Conservation (phyloP, 164 flowering plant species). For the Pachysandra terminalis region DNA sequence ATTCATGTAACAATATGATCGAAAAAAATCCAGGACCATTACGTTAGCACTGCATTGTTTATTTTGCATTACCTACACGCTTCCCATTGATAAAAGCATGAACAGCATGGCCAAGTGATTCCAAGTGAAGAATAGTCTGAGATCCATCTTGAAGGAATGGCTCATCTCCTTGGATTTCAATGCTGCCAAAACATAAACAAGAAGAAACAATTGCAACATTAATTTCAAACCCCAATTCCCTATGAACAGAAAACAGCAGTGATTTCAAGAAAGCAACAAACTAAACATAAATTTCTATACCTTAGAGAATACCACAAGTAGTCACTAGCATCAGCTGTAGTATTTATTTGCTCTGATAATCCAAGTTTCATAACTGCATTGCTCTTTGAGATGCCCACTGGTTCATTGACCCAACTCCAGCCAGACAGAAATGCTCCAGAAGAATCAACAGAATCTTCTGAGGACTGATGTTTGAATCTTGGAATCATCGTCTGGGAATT, state of each 20-base stretch:
- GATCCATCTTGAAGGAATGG: slow-evolving; percentile 68
- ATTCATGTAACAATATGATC: neutral
- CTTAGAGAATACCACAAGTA: slow-evolving; percentile 96
- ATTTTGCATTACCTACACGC: slow-evolving; percentile 57
- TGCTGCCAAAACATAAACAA: slow-evolving; percentile 40
- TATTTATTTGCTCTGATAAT: slow-evolving; percentile 84
- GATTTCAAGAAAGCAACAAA: slow-evolving; percentile 1
- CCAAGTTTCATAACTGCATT: slow-evolving; percentile 54
- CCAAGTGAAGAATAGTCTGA: slow-evolving; percentile 64
- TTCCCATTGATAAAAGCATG: slow-evolving; percentile 78
- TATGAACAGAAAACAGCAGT: neutral
- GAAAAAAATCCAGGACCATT: neutral
- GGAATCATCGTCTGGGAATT: slow-evolving; percentile 48
- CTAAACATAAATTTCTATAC: slow-evolving; percentile 26
- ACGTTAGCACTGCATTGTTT: neutral
- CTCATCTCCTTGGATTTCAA: slow-evolving; percentile 41
- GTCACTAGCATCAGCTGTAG: slow-evolving; percentile 94
- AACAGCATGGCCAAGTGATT: slow-evolving; percentile 89
- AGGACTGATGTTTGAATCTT: slow-evolving; percentile 36
- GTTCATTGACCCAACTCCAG: slow-evolving; percentile 89
- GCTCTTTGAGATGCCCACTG: slow-evolving; percentile 76
- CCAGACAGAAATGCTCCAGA: slow-evolving; percentile 37
- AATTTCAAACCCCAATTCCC: neutral
- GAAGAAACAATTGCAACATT: neutral
- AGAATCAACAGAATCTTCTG: slow-evolving; percentile 29